Percentiles rank a stretch among this genome's conserved stretches.
phyloP scores from a whole-genome alignment of 768 basidiomycete genomes.

The Xerocomellus dryophilus region DNA sequence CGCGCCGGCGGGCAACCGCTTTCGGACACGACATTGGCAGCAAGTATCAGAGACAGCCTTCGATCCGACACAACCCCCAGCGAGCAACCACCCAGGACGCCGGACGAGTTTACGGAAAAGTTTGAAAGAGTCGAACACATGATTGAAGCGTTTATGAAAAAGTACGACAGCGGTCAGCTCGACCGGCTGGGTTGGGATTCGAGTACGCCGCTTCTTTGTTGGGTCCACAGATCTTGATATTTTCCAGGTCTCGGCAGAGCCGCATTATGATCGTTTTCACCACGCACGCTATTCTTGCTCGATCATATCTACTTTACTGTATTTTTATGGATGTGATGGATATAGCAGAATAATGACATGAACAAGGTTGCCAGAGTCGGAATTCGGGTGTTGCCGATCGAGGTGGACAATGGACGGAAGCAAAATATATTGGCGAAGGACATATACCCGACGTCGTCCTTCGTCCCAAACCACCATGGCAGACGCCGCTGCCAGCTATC shows the following conservation, averaged over 20 bases:
- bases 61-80: neutral
- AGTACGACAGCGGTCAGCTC: slow-evolving; percentile 21
- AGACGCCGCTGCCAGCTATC: slow-evolving; percentile 4
- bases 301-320: slow-evolving; percentile 9
- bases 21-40: slow-evolving; percentile 2
- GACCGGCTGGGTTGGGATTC: slow-evolving; percentile 26
- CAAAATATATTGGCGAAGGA: neutral
- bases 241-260: neutral
- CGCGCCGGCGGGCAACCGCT: neutral
- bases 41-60: slow-evolving; percentile 14
- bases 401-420: slow-evolving; percentile 20
- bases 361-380: slow-evolving; percentile 18
- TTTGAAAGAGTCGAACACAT: slow-evolving; percentile 18
- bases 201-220: slow-evolving; percentile 12
- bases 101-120: slow-evolving; percentile 18
- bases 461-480: slow-evolving; percentile 15
- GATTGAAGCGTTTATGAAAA: slow-evolving; percentile 22
- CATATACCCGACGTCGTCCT: too few species aligned
- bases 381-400: slow-evolving; percentile 20
- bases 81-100: slow-evolving; percentile 18
- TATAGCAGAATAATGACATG: slow-evolving; percentile 19
- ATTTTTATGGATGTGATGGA: slow-evolving; percentile 6
- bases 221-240: neutral
- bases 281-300: neutral
- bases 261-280: slow-evolving; percentile 2